Conservation (phyloP, 495 filamentous ascomycete genomes). For the Cairneyella variabilis region DNA sequence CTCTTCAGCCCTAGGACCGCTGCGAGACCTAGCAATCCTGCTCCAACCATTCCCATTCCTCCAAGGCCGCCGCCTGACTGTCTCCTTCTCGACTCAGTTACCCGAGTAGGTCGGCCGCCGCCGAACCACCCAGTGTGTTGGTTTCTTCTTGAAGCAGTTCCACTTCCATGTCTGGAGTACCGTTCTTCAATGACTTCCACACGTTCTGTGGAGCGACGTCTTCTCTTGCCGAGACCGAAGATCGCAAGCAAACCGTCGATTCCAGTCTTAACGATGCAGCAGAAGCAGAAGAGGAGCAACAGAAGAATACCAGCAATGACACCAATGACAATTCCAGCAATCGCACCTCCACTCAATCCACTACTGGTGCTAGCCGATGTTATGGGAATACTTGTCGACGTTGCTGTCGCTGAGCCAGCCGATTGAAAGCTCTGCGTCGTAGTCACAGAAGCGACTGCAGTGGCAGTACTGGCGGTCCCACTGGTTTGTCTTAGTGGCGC, state of each 20-base stretch:
- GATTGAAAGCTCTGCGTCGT: constrained; percentile 21
- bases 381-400: constrained; percentile 17
- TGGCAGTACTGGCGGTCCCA: constrained; percentile 35
- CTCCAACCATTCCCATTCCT: constrained; percentile 58
- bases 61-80: constrained; percentile 49
- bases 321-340: constrained; percentile 93
- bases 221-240: constrained; percentile 55
- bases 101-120: constrained; percentile 41
- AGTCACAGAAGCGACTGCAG: constrained; percentile 29
- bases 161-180: constrained; percentile 49
- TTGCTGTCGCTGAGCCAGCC: constrained; percentile 19
- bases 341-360: constrained; percentile 75
- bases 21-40: constrained; percentile 61
- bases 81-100: constrained; percentile 41
- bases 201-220: constrained; percentile 11
- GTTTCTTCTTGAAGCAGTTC: constrained; percentile 29
- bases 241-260: constrained; percentile 61
- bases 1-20: constrained; percentile 75
- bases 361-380: constrained; percentile 33
- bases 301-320: constrained; percentile 71
- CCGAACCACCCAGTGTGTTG: constrained; percentile 70
- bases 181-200: constrained; percentile 63
- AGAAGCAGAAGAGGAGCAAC: constrained; percentile 69
- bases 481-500: constrained; percentile 69
- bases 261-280: constrained; percentile 63